Evolutionary conservation across 768 basidiomycete species (phyloP), one percentile per base, ranked within the genome.

Genomic region (Pleurotus citrinopileatus): DNA sequence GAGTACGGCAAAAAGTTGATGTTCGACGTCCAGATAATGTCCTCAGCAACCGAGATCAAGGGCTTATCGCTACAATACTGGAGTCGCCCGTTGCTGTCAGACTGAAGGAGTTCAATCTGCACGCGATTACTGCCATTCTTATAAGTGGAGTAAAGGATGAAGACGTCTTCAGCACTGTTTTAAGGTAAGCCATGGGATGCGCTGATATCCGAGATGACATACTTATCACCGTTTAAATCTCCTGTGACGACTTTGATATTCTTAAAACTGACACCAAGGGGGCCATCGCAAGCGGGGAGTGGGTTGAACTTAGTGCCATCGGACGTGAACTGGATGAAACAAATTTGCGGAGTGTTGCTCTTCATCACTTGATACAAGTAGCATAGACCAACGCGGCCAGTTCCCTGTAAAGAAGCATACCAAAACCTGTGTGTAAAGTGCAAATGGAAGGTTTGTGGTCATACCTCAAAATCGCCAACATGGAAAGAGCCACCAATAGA

Each of bases 381-480:
- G 32, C 28, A 32, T 4, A 50, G 34, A 7, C 48, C 48, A 15
- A 50, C 23, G 6, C 34, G 28, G 0, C 48, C 48, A 36, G 32
- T 50, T 36, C 19, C 48, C 48, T 50, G 7, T n/a, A 22, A 10
- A 26, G 6, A 44, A 23, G 25, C 5, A 7, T 7, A 40, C n/a
- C 7, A n/a, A 40, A 34, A 7, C 17, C 20, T 20, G 7, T 20
- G 20, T 42, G 6, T 7, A 15, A 7, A 34, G 32, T 34, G 32
- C 15, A 7, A n/a, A 34, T 34, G 7, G 17, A 50, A 7, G 29
- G 15, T 37, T 3, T 8, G 19, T 7, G 9, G n/a, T 22, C 48
- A 22, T 23, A 50, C 48, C 32, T 50, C 48, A n/a, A 50, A 50
- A 22, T 50, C 48, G 9, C 48, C 48, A 25, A 36, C 34, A 7